Percentiles rank a stretch among this genome's conserved stretches.
phyloP scores from a whole-genome alignment of 768 basidiomycete genomes.

The Suillus alpinus region DNA sequence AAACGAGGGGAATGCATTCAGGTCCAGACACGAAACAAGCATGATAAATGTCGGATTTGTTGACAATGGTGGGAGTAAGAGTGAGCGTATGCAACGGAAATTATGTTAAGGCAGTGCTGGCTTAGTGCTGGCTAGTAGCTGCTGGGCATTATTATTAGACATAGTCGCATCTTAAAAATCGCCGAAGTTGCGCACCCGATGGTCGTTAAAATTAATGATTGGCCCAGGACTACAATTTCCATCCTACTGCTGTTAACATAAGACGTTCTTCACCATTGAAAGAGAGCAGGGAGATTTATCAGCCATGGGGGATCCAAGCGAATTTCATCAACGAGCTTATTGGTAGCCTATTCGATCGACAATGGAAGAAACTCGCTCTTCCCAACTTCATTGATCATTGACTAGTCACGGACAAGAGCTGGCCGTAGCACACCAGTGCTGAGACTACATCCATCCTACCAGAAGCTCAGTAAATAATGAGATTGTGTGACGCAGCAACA shows the following conservation, averaged over 20 bases:
- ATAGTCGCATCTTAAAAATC: background rate
- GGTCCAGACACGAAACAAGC: background rate
- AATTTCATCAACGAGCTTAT: background rate
- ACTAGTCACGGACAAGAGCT: background rate
- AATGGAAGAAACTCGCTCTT: background rate
- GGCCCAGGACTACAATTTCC: background rate
- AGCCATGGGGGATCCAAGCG: background rate
- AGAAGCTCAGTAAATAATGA: background rate
- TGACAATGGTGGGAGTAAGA: background rate
- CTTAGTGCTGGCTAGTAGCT: background rate
- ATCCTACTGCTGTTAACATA: background rate
- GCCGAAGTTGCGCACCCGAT: background rate
- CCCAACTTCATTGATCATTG: background rate
- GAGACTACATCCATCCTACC: background rate
- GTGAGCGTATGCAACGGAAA: background rate
- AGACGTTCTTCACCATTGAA: background rate
- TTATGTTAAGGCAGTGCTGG: background rate
- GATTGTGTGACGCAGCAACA: background rate
- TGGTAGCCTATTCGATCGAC: background rate
- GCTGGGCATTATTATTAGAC: background rate
- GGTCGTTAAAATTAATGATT: too few species aligned
- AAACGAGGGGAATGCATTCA: background rate
- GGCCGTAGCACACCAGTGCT: background rate
- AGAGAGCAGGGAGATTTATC: background rate
- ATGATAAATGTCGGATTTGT: background rate